Evolutionary conservation across 2,329 filamentous ascomycete species (phyloP).

Genomic region (Neonectria hederae): DNA sequence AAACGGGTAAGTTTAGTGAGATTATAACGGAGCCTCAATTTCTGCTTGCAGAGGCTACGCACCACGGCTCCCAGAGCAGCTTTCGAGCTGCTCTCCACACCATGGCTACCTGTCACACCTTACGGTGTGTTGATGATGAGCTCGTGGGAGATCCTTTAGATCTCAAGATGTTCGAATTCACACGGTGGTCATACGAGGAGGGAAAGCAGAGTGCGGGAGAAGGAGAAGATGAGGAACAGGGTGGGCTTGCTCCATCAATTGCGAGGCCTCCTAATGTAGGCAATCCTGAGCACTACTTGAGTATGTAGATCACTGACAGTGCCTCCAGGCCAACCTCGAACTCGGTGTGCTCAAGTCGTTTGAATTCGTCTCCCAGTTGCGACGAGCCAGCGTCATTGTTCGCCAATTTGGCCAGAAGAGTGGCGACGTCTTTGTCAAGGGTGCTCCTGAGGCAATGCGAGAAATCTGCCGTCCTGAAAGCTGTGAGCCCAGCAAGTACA

Average conservation of each 20-base stretch:
- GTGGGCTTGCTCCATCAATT: constrained; percentile 84
- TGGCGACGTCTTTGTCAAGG: constrained; percentile 92
- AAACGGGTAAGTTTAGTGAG: constrained; percentile 74
- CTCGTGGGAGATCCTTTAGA: constrained; percentile 94
- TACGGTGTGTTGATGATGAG: constrained; percentile 86
- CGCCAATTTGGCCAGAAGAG: constrained; percentile 86
- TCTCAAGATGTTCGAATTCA: constrained; percentile 99
- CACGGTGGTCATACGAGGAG: constrained; percentile 91
- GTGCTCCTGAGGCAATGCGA: constrained; percentile 94
- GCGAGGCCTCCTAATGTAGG: constrained; percentile 76
- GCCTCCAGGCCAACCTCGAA: constrained; percentile 69
- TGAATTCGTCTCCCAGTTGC: constrained; percentile 92
- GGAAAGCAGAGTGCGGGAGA: constrained; percentile 74
- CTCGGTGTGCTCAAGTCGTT: constrained; percentile 91
- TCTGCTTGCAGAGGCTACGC: constrained; percentile 59
- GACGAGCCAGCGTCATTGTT: constrained; percentile 92
- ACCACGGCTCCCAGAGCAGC: constrained; percentile 44
- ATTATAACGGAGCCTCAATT: constrained; percentile 73
- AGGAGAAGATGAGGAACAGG: constrained; percentile 77
- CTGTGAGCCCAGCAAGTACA: constrained; percentile 61
- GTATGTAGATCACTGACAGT: neutral
- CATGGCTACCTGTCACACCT: constrained; percentile 97
- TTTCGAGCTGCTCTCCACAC: constrained; percentile 79
- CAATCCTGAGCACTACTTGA: constrained; percentile 57
- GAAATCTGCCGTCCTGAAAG: constrained; percentile 88